These are phyloP conservation scores for Durio zibethinus DNA, from an alignment of 345 rosid species.

Conservation along the genomic window DNA sequence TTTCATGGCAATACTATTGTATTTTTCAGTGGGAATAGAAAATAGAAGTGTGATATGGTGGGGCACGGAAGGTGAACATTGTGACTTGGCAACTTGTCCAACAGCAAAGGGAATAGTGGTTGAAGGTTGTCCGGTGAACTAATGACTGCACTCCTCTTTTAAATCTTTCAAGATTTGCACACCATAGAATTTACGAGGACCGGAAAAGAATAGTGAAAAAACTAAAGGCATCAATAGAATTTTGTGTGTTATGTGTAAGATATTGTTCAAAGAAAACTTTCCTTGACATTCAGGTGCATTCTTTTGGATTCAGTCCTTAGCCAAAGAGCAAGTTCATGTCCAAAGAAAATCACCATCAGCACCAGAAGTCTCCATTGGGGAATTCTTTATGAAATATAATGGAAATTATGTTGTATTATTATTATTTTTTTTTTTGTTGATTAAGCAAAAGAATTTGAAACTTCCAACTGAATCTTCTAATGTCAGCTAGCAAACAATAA, in stretches of 20 bases:
- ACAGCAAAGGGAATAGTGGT: slow-evolving; percentile 62
- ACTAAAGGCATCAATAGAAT: neutral
- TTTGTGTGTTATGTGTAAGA: neutral
- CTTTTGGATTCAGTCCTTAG: neutral
- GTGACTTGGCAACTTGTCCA: slow-evolving; percentile 73
- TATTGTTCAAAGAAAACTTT: neutral
- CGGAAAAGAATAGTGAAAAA: neutral
- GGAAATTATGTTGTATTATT: too few relatives aligned
- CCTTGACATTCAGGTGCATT: neutral
- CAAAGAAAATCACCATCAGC: neutral
- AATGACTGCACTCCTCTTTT: slow-evolving; percentile 6
- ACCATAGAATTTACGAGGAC: slow-evolving; percentile 14
- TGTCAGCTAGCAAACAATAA: neutral
- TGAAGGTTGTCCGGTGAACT: slow-evolving; percentile 59
- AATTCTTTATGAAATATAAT: neutral
- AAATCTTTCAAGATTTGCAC: slow-evolving; percentile 10
- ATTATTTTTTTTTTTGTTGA: neutral
- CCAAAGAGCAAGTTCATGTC: neutral
- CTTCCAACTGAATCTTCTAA: neutral
- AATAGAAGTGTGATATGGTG: slow-evolving; percentile 57
- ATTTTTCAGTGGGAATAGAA: slow-evolving; percentile 62
- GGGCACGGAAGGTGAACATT: slow-evolving; percentile 79
- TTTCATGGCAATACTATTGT: slow-evolving; percentile 75
- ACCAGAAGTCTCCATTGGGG: neutral
- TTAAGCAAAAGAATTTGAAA: neutral